Base-by-base conservation (phyloP, 2,329 filamentous ascomycete species). In the Aspergillus pseudoterreus region DNA sequence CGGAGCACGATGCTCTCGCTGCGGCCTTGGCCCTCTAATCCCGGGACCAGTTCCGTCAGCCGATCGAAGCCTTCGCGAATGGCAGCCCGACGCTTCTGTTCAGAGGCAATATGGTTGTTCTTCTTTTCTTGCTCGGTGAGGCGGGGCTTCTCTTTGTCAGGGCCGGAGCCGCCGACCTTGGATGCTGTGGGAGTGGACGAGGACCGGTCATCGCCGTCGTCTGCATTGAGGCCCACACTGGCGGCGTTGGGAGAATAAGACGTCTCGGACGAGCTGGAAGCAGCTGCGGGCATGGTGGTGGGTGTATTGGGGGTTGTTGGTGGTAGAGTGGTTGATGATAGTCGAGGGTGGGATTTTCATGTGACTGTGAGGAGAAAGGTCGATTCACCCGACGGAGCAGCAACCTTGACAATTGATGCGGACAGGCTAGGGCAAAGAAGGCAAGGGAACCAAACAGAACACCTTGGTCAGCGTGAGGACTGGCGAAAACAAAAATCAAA, bases 61-160 rank as follows among this genome's bases (percentile, higher is more conserved):
- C 85, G 82, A 69, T 95, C 90, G 68, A 95, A 95, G 51, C 88
- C 89, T 52, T 89, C 84, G 43, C 91, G 82, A 58, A 96, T 95
- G 12, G 87, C 88, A 51, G 84, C 81, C 42, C 85, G 82, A 33
- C 85, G 82, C 70, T 87, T 81, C 59, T 81, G 78, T 57, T 81
- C 78, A 4, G 84, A 87, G 21, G 82, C 81, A 60, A 88, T 88
- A 71, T 88, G 86, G 65, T 89, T 88, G 63, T 81, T 82, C 67
- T 87, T 87, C 77, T 88, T 88, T 65, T 88, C 83, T 55, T 82
- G 77, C 59, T 87, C 84, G 43, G 83, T 84, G 54, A 89, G 74
- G 56, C 85, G 80, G 35, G 85, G 81, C 59, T 85, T 84, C 56
- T 84, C 81, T 50, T 67, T 73, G 9, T 71, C 66, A 14, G 63